phyloP scores from a whole-genome alignment of 176 grass and related monocot species.

The Paspalum notatum region DNA sequence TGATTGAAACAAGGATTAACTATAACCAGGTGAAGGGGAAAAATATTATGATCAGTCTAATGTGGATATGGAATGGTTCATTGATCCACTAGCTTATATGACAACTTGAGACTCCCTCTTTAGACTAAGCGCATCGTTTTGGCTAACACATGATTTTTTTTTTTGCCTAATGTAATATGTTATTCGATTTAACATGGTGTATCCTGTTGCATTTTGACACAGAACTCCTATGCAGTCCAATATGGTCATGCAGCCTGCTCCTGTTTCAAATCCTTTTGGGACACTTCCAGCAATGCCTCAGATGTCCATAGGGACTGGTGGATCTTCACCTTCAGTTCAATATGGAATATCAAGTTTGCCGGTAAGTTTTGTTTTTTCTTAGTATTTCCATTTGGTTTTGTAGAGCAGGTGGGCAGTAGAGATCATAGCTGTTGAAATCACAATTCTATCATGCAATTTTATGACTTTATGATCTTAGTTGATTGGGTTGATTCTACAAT shows the following conservation, averaged over 20 bases:
- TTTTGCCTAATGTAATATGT: slow-evolving; percentile 26
- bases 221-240: slow-evolving; percentile 59
- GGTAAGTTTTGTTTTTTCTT: slow-evolving; percentile 45
- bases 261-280: slow-evolving; percentile 87
- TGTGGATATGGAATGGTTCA: slow-evolving; percentile 15
- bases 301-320: slow-evolving; percentile 86
- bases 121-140: slow-evolving; percentile 9
- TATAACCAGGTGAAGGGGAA: slow-evolving; percentile 4
- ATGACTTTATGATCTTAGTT: not conserved
- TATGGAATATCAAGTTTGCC: slow-evolving; percentile 99
- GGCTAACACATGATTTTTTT: not conserved
- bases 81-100: slow-evolving; percentile 30
- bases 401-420: not conserved
- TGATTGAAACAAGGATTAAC: not conserved
- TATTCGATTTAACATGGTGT: slow-evolving; percentile 23
- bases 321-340: slow-evolving; percentile 83
- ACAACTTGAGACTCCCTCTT: not conserved
- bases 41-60: slow-evolving; percentile 18
- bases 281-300: slow-evolving; percentile 92
- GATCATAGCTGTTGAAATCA: not conserved
- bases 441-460: not conserved
- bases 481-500: not conserved
- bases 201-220: slow-evolving; percentile 40
- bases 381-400: slow-evolving; percentile 30
- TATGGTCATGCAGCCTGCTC: slow-evolving; percentile 75